Percentiles rank a stretch among this genome's conserved stretches.
Evolutionary conservation across 192 early-diverging fungal genomes (phyloP).

Genomic region (Dispira parvispora): DNA sequence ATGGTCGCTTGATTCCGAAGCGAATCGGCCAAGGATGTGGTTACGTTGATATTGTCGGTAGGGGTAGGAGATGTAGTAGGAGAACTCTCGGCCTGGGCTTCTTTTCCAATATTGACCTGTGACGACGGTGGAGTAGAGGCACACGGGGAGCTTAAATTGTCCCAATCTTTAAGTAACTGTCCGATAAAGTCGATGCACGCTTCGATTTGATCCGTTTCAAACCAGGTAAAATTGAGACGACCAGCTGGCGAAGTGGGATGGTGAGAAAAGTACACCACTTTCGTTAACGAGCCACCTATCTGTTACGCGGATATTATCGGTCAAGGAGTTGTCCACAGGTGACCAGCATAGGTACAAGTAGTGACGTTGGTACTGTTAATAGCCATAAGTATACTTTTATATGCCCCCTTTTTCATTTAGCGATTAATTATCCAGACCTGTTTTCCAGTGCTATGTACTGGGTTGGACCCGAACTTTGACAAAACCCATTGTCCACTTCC

Average conservation of each 20-base stretch:
- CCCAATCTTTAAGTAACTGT: constrained; percentile 32
- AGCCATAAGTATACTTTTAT: neutral
- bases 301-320: constrained; percentile 9
- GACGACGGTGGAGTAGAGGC: neutral
- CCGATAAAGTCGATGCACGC: constrained; percentile 73
- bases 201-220: constrained; percentile 86
- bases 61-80: constrained; percentile 4
- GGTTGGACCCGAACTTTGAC: neutral
- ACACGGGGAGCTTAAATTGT: constrained; percentile 7
- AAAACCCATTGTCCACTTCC: neutral
- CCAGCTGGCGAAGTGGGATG: constrained; percentile 42
- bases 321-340: neutral
- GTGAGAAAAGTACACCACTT: constrained; percentile 55
- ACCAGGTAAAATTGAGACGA: constrained; percentile 78
- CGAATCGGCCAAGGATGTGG: too few relatives aligned
- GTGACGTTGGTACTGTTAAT: neutral
- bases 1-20: too few relatives aligned
- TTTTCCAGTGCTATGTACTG: neutral
- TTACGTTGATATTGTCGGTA: neutral
- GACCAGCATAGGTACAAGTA: constrained; percentile 5
- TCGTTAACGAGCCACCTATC: constrained; percentile 59
- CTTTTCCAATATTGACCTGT: too few relatives aligned
- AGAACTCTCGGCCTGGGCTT: neutral
- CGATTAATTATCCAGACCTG: neutral
- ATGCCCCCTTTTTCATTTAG: neutral